Percentiles rank a stretch among this genome's conserved stretches.
Evolutionary conservation across 2,329 filamentous ascomycete species (phyloP).

Genomic region (Colletotrichum simmondsii): DNA sequence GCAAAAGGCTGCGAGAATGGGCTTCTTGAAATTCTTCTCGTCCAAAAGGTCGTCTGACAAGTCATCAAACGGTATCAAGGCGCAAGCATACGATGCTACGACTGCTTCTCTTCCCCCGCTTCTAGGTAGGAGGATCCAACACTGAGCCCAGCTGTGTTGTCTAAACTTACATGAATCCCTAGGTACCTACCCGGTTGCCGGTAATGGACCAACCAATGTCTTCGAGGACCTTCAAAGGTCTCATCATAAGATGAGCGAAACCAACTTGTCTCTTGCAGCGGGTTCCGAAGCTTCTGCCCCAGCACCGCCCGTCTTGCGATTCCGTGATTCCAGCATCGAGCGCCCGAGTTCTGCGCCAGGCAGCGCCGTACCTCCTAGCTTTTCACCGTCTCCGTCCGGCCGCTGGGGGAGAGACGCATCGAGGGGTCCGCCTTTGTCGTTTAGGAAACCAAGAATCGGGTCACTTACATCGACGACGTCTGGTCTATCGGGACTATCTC

Average conservation of each 20-base stretch:
- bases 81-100: conserved; percentile 50
- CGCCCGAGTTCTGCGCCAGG: conserved; percentile 51
- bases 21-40: conserved; percentile 47
- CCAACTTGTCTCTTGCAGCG: conserved; percentile 36
- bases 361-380: conserved; percentile 21
- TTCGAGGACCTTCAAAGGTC: conserved; percentile 49
- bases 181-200: conserved; percentile 53
- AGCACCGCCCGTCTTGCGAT: conserved; percentile 41
- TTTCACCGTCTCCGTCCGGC: conserved; percentile 9
- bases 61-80: conserved; percentile 41
- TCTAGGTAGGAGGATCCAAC: conserved; percentile 41
- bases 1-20: conserved; percentile 42
- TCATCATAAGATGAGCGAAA: conserved; percentile 42
- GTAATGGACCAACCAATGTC: conserved; percentile 50
- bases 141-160: neutral
- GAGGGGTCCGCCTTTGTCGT: conserved; percentile 34
- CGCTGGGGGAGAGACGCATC: conserved; percentile 33
- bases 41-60: conserved; percentile 40
- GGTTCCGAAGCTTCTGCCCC: conserved; percentile 43
- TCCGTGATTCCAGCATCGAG: conserved; percentile 41
- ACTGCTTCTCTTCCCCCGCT: conserved; percentile 49
- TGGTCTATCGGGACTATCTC: conserved; percentile 2
- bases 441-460: conserved; percentile 27
- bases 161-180: conserved; percentile 14
- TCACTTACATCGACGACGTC: conserved; percentile 19